Percentiles rank a stretch among this genome's conserved stretches.
These are phyloP conservation scores for Orbilia oligospora DNA, from an alignment of 2,329 filamentous ascomycete genomes.

Conservation along the genomic window DNA sequence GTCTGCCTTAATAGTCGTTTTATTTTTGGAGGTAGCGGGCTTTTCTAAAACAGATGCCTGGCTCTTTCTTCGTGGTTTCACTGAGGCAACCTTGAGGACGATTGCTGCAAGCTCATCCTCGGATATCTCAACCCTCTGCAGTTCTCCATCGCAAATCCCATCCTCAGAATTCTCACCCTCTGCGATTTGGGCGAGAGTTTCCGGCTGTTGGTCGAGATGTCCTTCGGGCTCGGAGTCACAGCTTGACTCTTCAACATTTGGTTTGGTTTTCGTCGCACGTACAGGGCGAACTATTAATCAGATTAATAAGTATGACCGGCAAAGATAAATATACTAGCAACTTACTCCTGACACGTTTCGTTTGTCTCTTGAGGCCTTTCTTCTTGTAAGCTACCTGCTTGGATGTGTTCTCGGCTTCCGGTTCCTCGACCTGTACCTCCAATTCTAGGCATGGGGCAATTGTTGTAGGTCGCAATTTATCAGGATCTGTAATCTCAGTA, in stretches of 20 bases:
- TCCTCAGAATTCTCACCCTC: neutral
- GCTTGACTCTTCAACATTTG: neutral
- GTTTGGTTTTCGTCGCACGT: constrained; percentile 24
- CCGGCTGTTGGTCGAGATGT: neutral
- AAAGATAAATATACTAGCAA: neutral
- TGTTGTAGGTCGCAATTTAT: neutral
- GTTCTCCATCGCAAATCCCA: constrained; percentile 5
- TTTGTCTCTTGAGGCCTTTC: constrained; percentile 56
- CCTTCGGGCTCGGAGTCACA: constrained; percentile 16
- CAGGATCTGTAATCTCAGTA: neutral
- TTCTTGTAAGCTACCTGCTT: constrained; percentile 47
- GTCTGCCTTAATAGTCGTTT: constrained; percentile 33
- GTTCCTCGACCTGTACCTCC: neutral
- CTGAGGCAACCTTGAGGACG: neutral
- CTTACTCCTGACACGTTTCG: constrained; percentile 53
- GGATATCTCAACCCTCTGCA: constrained; percentile 14
- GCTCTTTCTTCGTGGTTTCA: constrained; percentile 4
- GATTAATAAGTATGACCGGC: neutral
- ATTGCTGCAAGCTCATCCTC: constrained; percentile 44
- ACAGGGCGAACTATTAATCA: constrained; percentile 42
- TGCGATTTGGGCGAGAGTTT: neutral
- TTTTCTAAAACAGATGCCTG: neutral
- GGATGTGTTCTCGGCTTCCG: neutral
- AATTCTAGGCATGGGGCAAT: neutral
- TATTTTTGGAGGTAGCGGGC: neutral